Base-by-base conservation (phyloP, 352 stramenopile species). In the Phytophthora hybrid region DNA sequence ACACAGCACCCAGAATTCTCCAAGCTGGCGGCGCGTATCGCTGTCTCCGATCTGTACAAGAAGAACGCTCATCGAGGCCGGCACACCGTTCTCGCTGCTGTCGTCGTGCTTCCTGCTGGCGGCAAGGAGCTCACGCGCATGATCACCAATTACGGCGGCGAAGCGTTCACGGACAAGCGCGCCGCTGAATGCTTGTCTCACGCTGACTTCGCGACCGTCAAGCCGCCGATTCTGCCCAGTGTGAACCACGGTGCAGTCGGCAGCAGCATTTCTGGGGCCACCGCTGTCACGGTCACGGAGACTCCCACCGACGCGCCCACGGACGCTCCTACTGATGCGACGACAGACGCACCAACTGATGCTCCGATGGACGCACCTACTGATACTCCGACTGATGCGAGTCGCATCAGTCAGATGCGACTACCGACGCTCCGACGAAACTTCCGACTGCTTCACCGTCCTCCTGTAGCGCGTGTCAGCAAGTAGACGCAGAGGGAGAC, bases 21-120 rank as follows among this genome's bases (percentile, higher is more conserved):
- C 69, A 98, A 98, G 76, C 89, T 99, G 23, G 98, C 98, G 13
- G 98, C 98, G 31, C 95, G 98, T 59, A 99, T 99, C 80, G 96
- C 96, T 19, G 96, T 99, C 26, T 99, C 96, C n/a, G 99, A 99
- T 83, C 78, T 99, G 37, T 98, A 99, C 90, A 99, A 99, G 87
- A 98, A 98, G 81, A 99, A 99, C 98, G 52, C 83, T 99, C 9
- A 99, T 99, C 82, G 99, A 99, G 81, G 95, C 98, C 18, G 98
- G 98, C 47, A 99, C 98, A 6, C 94, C 94, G 10, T 94, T 97
- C n/a, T 97, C 98, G 13, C 98, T 99, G 89, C 92, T 99, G 76
- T 99, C 93, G 39, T 99, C 93, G 46, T 99, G 98, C 83, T 99
- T 99, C 73, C 77, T 99, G 26, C 81, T 99, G 37, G 85, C 88